These are phyloP conservation scores for Rhizoclosmatium sp. DNA, from an alignment of 192 early-diverging fungal genomes.

Conservation along the genomic window DNA sequence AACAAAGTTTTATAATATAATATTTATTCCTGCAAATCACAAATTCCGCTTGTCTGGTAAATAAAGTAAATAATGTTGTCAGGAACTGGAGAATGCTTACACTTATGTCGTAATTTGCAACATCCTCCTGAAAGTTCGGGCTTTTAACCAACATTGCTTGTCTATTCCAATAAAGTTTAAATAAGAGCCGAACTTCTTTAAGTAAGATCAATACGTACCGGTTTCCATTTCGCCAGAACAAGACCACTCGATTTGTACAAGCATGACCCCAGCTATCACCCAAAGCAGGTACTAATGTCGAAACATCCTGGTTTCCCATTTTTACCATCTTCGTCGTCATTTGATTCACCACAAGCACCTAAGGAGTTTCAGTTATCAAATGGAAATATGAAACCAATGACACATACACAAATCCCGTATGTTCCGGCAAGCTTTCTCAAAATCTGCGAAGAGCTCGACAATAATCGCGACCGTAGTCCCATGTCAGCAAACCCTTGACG, in stretches of 20 bases:
- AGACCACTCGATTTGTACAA: conserved; percentile 47
- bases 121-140: conserved; percentile 40
- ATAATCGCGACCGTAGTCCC: conserved; percentile 44
- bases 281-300: conserved; percentile 50
- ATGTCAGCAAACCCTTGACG: conserved; percentile 50
- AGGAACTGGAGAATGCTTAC: too few relatives aligned
- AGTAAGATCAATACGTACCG: conserved; percentile 26
- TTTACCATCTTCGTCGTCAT: conserved; percentile 47
- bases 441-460: conserved; percentile 44
- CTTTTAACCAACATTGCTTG: conserved; percentile 46
- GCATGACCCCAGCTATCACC: conserved; percentile 57
- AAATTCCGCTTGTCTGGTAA: too few relatives aligned
- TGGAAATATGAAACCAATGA: neutral
- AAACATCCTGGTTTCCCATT: conserved; percentile 15
- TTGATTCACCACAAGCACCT: conserved; percentile 53
- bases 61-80: too few relatives aligned
- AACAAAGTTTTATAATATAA: too few relatives aligned
- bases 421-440: conserved; percentile 41
- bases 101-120: conserved; percentile 38
- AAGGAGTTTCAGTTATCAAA: neutral
- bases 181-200: neutral
- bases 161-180: conserved; percentile 1
- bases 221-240: conserved; percentile 41
- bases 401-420: conserved; percentile 35
- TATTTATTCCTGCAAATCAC: too few relatives aligned